Evolutionary conservation across 1,139 yeast species (phyloP), one percentile per base, ranked within the genome.

Genomic region (Yamadazyma triangularis): DNA sequence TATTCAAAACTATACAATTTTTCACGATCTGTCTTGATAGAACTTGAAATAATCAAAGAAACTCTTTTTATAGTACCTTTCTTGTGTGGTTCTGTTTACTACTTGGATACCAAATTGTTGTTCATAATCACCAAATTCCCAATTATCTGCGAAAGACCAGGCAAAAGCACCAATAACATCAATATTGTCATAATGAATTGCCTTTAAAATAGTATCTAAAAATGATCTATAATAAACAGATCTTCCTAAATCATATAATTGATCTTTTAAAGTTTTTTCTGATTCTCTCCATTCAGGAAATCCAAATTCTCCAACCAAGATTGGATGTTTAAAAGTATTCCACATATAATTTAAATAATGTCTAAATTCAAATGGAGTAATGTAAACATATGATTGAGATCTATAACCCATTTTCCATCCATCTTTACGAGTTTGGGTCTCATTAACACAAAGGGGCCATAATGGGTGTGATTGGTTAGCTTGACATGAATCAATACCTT

Each of bases 111-210:
- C 67, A 40, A 57, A 60, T 25, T 59, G 51, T 14, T 51, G 50
- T 2, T 27, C 38, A 23, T 60, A 60, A 29, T 51, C 54, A 24
- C 63, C 53, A 51, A 62, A 61, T 26, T 33, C 34, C 34, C 36
- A 33, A 36, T 59, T 57, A 39, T 60, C 67, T 22, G 51, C 50
- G 35, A 52, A 48, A 10, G 61, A 47, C 67, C 67, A 60, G 2
- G 60, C 61, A 27, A 58, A 47, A 2, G 59, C 55, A 3, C 64
- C 63, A 13, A 48, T 41, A 13, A 60, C 44, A n/a, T 56, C 39
- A 8, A 60, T 58, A 3, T 40, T 39, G 34, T 58, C 63, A 22
- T 39, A 40, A 25, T 55, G 36, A 24, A 44, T 41, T 10, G 54
- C 50, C 28, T 53, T 42, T 27, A 61, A 41, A n/a, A 54, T 46